These are phyloP conservation scores for Gryganskiella cystojenkinii DNA, from an alignment of 192 early-diverging fungal species.

Conservation along the genomic window DNA sequence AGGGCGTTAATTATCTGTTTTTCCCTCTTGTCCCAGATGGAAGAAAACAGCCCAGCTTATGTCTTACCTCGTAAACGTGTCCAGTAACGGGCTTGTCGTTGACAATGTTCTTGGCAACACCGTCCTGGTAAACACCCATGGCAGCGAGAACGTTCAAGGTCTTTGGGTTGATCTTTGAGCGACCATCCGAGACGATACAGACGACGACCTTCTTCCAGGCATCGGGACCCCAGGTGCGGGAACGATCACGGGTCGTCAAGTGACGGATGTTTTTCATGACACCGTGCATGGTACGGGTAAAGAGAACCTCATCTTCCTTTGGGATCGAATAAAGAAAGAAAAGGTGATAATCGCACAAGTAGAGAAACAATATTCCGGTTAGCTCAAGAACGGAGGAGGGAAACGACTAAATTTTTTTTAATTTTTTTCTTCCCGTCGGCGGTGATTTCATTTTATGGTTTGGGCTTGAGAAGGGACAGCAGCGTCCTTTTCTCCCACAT, in stretches of 20 bases:
- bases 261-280: slow-evolving; percentile 93
- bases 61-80: slow-evolving; percentile 67
- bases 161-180: slow-evolving; percentile 76
- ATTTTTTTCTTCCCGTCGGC: neutral
- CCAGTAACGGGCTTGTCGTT: slow-evolving; percentile 74
- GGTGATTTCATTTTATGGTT: slow-evolving; percentile 5
- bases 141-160: slow-evolving; percentile 78
- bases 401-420: too few species aligned
- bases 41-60: neutral
- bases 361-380: too few species aligned
- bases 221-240: slow-evolving; percentile 77
- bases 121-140: slow-evolving; percentile 88
- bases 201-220: slow-evolving; percentile 90
- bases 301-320: slow-evolving; percentile 90
- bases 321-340: slow-evolving; percentile 1
- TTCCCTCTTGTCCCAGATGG: too few species aligned
- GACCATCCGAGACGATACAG: slow-evolving; percentile 85
- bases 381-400: too few species aligned
- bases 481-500: too few species aligned
- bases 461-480: neutral
- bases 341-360: neutral
- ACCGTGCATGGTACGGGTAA: slow-evolving; percentile 87
- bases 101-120: slow-evolving; percentile 73
- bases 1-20: neutral
- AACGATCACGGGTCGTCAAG: slow-evolving; percentile 82